Conservation (phyloP, 1,284 basidiomycete species). For the Cutaneotrichosporon mucoides region DNA sequence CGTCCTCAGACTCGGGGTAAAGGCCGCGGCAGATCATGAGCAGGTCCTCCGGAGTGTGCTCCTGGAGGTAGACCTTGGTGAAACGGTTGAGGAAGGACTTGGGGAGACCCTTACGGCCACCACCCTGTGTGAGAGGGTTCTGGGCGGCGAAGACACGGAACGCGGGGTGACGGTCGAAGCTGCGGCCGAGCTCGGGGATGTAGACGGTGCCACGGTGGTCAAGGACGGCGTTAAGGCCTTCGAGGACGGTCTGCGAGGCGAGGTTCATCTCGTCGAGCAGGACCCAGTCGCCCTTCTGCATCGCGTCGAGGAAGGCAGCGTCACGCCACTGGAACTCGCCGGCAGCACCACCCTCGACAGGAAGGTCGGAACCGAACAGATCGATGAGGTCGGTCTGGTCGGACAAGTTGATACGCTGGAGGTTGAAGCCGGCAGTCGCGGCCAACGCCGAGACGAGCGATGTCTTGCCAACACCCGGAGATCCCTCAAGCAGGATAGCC, state of each 20-base stretch:
- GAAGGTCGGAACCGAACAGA: slow-evolving; percentile 93
- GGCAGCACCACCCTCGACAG: slow-evolving; percentile 82
- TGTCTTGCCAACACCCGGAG: slow-evolving; percentile 99
- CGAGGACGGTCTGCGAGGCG: slow-evolving; percentile 90
- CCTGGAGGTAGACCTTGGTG: slow-evolving; percentile 92
- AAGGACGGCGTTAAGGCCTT: slow-evolving; percentile 93
- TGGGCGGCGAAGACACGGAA: slow-evolving; percentile 98
- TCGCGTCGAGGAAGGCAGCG: slow-evolving; percentile 88
- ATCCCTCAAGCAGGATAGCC: slow-evolving; percentile 92
- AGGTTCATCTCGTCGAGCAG: slow-evolving; percentile 99
- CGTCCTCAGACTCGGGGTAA: slow-evolving; percentile 61
- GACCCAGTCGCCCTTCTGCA: slow-evolving; percentile 94
- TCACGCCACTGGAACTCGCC: slow-evolving; percentile 98
- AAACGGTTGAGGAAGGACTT: slow-evolving; percentile 98
- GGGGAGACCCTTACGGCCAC: slow-evolving; percentile 94
- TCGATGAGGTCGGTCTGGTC: slow-evolving; percentile 98
- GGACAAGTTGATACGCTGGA: slow-evolving; percentile 97
- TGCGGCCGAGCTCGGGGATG: slow-evolving; percentile 89
- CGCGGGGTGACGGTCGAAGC: slow-evolving; percentile 79
- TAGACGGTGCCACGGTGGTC: slow-evolving; percentile 95
- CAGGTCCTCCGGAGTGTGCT: slow-evolving; percentile 75
- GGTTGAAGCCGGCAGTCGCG: slow-evolving; percentile 67
- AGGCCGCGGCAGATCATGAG: slow-evolving; percentile 72
- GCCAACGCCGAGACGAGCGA: slow-evolving; percentile 87
- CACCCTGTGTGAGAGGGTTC: slow-evolving; percentile 94